These are phyloP conservation scores for Beauveria pseudobassiana DNA, from an alignment of 2,329 filamentous ascomycete species.

Conservation along the genomic window DNA sequence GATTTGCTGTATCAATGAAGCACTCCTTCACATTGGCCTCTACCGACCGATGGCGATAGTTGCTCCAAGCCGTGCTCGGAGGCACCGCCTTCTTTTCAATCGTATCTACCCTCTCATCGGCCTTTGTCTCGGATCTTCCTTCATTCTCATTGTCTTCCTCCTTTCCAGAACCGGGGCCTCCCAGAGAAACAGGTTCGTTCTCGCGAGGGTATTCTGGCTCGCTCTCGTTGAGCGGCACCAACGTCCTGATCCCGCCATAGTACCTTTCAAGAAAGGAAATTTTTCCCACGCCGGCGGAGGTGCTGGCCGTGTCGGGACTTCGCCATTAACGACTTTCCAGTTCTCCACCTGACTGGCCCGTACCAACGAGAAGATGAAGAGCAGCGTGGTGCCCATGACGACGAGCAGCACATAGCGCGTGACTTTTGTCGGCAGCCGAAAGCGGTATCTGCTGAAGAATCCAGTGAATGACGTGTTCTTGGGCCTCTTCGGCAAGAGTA, in stretches of 20 bases:
- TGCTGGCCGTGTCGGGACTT: constrained; percentile 36
- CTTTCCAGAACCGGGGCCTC: constrained; percentile 7
- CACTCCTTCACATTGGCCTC: constrained; percentile 58
- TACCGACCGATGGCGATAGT: constrained; percentile 31
- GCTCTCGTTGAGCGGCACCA: constrained; percentile 61
- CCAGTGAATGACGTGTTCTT: constrained; percentile 15
- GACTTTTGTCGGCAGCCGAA: constrained; percentile 63
- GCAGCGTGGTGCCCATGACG: constrained; percentile 58
- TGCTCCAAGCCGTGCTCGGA: constrained; percentile 27
- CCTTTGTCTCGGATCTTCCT: constrained; percentile 13
- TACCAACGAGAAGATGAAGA: constrained; percentile 71
- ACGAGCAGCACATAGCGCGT: constrained; percentile 71
- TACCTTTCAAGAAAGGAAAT: constrained; percentile 81
- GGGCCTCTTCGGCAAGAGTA: constrained; percentile 37
- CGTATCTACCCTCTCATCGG: constrained; percentile 12
- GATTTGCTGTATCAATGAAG: constrained; percentile 64
- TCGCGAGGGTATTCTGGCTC: constrained; percentile 72
- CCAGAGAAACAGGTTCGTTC: constrained; percentile 40
- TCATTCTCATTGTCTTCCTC: background rate
- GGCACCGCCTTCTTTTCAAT: constrained; percentile 17
- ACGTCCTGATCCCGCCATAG: constrained; percentile 73
- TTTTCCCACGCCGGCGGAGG: constrained; percentile 72
- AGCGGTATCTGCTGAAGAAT: constrained; percentile 32
- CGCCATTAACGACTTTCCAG: constrained; percentile 49
- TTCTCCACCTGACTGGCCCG: constrained; percentile 67